Evolutionary conservation across 2,329 filamentous ascomycete genomes (phyloP).

Genomic region (Coniochaeta hoffmannii): DNA sequence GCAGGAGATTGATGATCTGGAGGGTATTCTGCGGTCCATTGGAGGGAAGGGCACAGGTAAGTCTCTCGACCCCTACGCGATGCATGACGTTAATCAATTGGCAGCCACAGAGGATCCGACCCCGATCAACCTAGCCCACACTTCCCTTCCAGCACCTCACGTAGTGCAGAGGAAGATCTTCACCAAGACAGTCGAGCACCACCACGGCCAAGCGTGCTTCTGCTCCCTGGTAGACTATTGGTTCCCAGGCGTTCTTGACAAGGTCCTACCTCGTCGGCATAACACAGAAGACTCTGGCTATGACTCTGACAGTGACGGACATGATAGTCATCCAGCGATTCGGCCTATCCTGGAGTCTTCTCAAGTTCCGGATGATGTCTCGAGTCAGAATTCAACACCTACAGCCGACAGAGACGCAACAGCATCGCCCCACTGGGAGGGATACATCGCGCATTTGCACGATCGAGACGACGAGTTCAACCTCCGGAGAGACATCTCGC

Average conservation of each 20-base stretch:
- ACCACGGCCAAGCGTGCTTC: conserved; percentile 2
- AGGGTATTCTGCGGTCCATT: not conserved
- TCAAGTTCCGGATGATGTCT: not conserved
- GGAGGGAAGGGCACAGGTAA: not conserved
- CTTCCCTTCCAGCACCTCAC: not conserved
- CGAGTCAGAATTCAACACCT: no score
- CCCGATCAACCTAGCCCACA: not conserved
- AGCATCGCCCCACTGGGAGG: no score
- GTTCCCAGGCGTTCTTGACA: not conserved
- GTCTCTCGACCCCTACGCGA: no score
- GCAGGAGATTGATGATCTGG: not conserved
- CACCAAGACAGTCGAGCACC: not conserved
- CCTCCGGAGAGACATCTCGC: no score
- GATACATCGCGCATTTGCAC: no score
- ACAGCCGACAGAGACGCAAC: no score
- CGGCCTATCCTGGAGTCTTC: not conserved
- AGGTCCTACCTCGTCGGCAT: not conserved
- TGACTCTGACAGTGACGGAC: not conserved
- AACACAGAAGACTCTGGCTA: not conserved
- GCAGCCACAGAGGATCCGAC: no score
- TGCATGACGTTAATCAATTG: no score
- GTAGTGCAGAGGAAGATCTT: not conserved
- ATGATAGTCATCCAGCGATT: not conserved
- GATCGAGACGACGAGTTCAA: no score
- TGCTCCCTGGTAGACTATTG: not conserved